phyloP scores from a whole-genome alignment of 306 rosid genomes.

The Begonia fuchsioides region DNA sequence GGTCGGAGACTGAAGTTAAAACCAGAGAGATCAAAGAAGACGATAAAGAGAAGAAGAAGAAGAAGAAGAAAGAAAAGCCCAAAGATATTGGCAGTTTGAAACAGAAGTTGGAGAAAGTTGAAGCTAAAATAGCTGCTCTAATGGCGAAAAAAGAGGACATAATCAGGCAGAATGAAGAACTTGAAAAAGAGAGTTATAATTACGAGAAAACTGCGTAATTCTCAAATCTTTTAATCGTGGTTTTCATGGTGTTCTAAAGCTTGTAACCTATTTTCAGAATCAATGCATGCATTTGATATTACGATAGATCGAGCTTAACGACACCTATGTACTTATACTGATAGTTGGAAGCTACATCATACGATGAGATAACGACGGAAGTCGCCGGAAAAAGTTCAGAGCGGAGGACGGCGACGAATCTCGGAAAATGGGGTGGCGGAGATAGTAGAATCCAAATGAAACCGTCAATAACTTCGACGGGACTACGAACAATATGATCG shows the following conservation, averaged over 20 bases:
- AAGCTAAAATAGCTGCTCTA: not conserved
- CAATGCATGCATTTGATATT: not conserved
- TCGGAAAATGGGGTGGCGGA: conserved; percentile 68
- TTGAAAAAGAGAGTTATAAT: not conserved
- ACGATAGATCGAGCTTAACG: too few species aligned
- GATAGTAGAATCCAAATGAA: conserved; percentile 69
- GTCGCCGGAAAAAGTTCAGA: conserved; percentile 55
- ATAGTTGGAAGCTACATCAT: conserved; percentile 30
- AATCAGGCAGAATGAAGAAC: not conserved
- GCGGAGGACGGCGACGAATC: conserved; percentile 57
- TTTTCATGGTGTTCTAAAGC: not conserved
- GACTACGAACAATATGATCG: conserved; percentile 40
- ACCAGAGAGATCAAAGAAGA: not conserved
- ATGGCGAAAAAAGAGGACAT: not conserved
- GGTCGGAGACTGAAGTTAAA: not conserved
- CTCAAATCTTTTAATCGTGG: not conserved
- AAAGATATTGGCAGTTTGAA: not conserved
- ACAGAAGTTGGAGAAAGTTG: not conserved
- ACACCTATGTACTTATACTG: too few species aligned
- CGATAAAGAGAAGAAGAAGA: not conserved
- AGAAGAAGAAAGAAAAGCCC: not conserved
- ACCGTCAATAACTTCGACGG: conserved; percentile 68
- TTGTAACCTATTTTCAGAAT: not conserved
- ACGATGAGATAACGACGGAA: conserved; percentile 66
- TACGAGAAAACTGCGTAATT: not conserved